Evolutionary conservation across 371 early-diverging fungal genomes (phyloP).

Genomic region (Blyttiomyces sp.): DNA sequence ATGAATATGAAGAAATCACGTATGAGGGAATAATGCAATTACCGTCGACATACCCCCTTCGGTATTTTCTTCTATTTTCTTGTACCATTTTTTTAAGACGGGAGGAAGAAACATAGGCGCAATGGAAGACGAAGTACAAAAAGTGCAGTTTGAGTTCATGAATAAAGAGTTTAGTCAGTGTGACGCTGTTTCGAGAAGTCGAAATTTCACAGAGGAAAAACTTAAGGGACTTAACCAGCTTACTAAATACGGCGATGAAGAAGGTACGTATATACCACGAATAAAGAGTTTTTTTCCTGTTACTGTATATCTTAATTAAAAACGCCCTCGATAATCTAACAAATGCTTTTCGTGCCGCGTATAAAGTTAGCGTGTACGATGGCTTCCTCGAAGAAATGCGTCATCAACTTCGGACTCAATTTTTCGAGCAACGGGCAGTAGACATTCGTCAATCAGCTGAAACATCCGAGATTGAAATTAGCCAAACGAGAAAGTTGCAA

Average conservation of each 20-base stretch:
- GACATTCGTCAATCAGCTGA: slow-evolving; percentile 16
- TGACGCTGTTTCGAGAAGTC: slow-evolving; percentile 14
- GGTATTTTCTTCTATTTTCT: no score
- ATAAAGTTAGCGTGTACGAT: slow-evolving; percentile 12
- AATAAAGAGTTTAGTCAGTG: slow-evolving; percentile 10
- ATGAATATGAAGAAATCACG: no score
- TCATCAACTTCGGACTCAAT: slow-evolving; percentile 15
- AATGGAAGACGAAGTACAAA: no score
- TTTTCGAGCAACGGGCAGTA: slow-evolving; percentile 9
- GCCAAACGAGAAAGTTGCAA: slow-evolving; percentile 7
- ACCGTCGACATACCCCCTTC: no score
- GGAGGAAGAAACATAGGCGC: no score
- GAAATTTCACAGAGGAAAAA: slow-evolving; percentile 20
- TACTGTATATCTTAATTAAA: background rate
- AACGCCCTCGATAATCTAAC: background rate
- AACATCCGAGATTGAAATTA: slow-evolving; percentile 10
- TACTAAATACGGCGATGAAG: slow-evolving; percentile 17
- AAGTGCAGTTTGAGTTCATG: no score
- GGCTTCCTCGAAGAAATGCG: slow-evolving; percentile 18
- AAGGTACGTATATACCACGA: slow-evolving; percentile 5
- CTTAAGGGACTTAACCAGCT: slow-evolving; percentile 15
- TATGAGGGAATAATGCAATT: no score
- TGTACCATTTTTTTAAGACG: no score
- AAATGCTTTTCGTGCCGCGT: background rate
- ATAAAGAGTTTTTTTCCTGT: background rate